Evolutionary conservation across 345 rosid genomes (phyloP).

Genomic region (Triadica sebifera): DNA sequence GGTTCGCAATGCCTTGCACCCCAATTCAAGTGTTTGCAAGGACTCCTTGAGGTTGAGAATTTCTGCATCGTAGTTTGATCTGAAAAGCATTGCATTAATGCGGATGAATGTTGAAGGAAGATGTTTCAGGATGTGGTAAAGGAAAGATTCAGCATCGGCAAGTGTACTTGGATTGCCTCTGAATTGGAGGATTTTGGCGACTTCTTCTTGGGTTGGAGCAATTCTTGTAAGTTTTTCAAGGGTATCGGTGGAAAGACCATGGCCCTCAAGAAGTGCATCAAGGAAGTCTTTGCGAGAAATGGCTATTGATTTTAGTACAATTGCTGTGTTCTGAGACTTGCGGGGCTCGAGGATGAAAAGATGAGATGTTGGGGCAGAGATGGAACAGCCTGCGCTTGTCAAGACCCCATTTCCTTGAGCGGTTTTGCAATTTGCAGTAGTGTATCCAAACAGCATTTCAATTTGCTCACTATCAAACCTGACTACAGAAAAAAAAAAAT

Average conservation of each 20-base stretch:
- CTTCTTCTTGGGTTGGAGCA: conserved; percentile 70
- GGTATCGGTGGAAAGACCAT: conserved; percentile 45
- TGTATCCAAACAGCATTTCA: conserved; percentile 48
- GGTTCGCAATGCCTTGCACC: conserved; percentile 61
- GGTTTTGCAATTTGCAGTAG: conserved; percentile 17
- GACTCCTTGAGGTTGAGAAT: conserved; percentile 53
- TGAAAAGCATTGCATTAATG: conserved; percentile 62
- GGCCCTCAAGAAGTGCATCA: conserved; percentile 49
- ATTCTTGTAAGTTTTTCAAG: conserved; percentile 71
- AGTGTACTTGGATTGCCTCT: conserved; percentile 45
- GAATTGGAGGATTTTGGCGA: conserved; percentile 52
- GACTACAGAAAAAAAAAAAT: conserved; percentile 18
- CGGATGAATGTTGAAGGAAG: conserved; percentile 70
- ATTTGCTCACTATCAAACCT: conserved; percentile 56
- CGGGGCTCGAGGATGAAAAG: conserved; percentile 51
- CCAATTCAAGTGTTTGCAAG: conserved; percentile 53
- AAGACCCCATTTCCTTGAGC: conserved; percentile 8
- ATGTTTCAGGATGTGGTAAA: conserved; percentile 56
- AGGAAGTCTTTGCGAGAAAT: conserved; percentile 43
- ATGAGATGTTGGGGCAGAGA: conserved; percentile 30
- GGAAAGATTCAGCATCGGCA: conserved; percentile 69
- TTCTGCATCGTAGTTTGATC: conserved; percentile 58
- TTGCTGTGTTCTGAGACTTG: conserved; percentile 56
- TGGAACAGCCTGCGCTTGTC: conserved; percentile 24
- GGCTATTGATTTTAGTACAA: conserved; percentile 50